phyloP scores from a whole-genome alignment of 371 early-diverging fungal species.

The Circinella umbellata region DNA sequence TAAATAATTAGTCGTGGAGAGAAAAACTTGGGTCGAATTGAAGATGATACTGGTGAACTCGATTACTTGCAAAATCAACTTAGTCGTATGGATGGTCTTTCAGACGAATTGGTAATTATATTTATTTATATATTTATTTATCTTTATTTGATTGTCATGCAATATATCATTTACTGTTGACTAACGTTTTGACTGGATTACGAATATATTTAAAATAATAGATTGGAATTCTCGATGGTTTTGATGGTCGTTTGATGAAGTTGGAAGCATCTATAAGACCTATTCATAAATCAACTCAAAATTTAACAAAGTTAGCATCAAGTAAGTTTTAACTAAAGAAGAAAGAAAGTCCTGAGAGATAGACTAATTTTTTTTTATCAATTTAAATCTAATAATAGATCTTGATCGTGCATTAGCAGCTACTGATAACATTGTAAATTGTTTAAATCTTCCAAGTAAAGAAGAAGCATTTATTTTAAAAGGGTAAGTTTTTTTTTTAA shows the following conservation, averaged over 20 bases:
- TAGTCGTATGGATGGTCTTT: constrained; percentile 49
- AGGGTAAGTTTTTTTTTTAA: constrained; percentile 32
- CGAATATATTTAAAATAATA: constrained; percentile 11
- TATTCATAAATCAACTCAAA: constrained; percentile 86
- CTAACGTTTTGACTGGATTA: background rate
- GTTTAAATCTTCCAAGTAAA: constrained; percentile 76
- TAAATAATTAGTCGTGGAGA: constrained; percentile 11
- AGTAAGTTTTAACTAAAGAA: constrained; percentile 51
- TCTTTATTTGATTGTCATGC: background rate
- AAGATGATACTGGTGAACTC: constrained; percentile 38
- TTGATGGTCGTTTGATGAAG: constrained; percentile 82
- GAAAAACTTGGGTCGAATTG: constrained; percentile 24
- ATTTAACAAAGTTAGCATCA: constrained; percentile 75
- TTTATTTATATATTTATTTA: too few relatives aligned
- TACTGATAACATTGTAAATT: constrained; percentile 76
- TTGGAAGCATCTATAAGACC: constrained; percentile 85
- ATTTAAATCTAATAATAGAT: constrained; percentile 46
- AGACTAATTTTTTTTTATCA: background rate
- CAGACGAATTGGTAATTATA: constrained; percentile 36
- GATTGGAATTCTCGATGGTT: constrained; percentile 76
- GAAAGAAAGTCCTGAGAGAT: background rate
- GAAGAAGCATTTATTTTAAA: constrained; percentile 74
- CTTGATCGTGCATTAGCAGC: constrained; percentile 73
- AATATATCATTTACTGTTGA: too few relatives aligned
- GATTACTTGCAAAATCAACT: constrained; percentile 45